A percentile compares a stretch with the other conserved stretches of the same genome.
Evolutionary conservation across 495 filamentous ascomycete species (phyloP).

Genomic region (Penicillium robsamsonii): DNA sequence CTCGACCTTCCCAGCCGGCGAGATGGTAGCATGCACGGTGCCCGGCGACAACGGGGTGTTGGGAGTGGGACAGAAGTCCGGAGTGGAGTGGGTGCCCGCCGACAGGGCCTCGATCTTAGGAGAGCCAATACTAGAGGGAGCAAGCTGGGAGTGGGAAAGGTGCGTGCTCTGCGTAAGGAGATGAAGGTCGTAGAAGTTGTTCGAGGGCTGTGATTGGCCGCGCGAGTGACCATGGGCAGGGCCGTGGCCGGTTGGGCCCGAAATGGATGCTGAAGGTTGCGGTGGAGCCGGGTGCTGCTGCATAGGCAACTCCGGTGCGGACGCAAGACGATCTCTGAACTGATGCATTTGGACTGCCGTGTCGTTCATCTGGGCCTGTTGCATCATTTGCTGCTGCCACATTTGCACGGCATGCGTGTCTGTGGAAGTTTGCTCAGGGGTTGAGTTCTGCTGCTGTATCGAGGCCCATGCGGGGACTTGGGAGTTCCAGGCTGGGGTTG

Average conservation of each 20-base stretch:
- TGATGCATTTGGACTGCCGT: slow-evolving; percentile 31
- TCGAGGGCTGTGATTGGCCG: slow-evolving; percentile 28
- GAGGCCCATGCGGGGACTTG: slow-evolving; percentile 27
- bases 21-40: background rate
- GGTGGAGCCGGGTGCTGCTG: slow-evolving; percentile 22
- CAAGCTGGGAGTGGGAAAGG: slow-evolving; percentile 14
- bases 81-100: slow-evolving; percentile 35
- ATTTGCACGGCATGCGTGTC: slow-evolving; percentile 27
- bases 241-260: slow-evolving; percentile 17
- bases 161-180: slow-evolving; percentile 29
- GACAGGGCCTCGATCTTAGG: slow-evolving; percentile 27
- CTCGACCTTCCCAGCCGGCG: slow-evolving; percentile 13
- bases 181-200: slow-evolving; percentile 24
- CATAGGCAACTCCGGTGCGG: slow-evolving; percentile 39
- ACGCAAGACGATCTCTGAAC: slow-evolving; percentile 41
- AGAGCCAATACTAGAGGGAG: slow-evolving; percentile 19
- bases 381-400: slow-evolving; percentile 38
- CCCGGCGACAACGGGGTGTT: slow-evolving; percentile 38
- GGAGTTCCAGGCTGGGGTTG: slow-evolving; percentile 16
- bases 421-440: slow-evolving; percentile 23
- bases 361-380: slow-evolving; percentile 26
- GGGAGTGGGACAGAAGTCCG: slow-evolving; percentile 40
- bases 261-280: slow-evolving; percentile 19
- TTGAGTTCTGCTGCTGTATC: slow-evolving; percentile 27
- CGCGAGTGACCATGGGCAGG: slow-evolving; percentile 23